Conservation (phyloP, 768 basidiomycete genomes). For the Solioccasus polychromus region DNA sequence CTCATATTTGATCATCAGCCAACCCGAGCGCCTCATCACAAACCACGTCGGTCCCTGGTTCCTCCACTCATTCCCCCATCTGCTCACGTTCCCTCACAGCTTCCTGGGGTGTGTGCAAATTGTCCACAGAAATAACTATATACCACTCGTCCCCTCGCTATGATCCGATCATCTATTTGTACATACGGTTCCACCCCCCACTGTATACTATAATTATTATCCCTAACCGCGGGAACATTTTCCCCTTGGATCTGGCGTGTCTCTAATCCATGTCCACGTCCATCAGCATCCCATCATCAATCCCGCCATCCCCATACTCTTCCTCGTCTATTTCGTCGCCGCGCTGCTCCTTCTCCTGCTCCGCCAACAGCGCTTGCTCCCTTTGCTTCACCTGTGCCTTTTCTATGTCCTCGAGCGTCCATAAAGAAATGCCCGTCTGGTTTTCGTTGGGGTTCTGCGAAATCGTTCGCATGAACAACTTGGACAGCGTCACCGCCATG, state of each 20-base stretch:
- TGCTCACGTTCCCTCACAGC: slow-evolving; percentile 22
- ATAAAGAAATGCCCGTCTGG: slow-evolving; percentile 89
- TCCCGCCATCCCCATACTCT: slow-evolving; percentile 64
- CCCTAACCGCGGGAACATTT: neutral
- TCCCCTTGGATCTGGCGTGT: neutral
- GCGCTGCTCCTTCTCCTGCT: slow-evolving; percentile 33
- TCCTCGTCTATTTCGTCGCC: slow-evolving; percentile 42
- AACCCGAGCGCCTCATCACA: slow-evolving; percentile 51
- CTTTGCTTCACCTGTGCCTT: slow-evolving; percentile 81
- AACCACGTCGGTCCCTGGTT: slow-evolving; percentile 37
- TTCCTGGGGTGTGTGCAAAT: slow-evolving; percentile 36
- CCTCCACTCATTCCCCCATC: slow-evolving; percentile 1
- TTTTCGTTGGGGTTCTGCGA: slow-evolving; percentile 97
- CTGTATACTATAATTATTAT: slow-evolving; percentile 15
- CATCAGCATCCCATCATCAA: slow-evolving; percentile 59
- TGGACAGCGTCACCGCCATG: slow-evolving; percentile 92
- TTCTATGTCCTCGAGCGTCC: slow-evolving; percentile 91
- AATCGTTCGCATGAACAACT: slow-evolving; percentile 97
- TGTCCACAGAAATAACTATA: too few relatives aligned
- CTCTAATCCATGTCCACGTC: slow-evolving; percentile 45
- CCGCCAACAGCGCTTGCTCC: slow-evolving; percentile 49
- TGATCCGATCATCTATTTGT: slow-evolving; percentile 8
- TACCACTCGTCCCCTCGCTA: too few relatives aligned
- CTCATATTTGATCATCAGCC: slow-evolving; percentile 34
- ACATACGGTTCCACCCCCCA: slow-evolving; percentile 10